These are phyloP conservation scores for Lasiosphaeris hirsuta DNA, from an alignment of 495 filamentous ascomycete genomes.

Conservation along the genomic window DNA sequence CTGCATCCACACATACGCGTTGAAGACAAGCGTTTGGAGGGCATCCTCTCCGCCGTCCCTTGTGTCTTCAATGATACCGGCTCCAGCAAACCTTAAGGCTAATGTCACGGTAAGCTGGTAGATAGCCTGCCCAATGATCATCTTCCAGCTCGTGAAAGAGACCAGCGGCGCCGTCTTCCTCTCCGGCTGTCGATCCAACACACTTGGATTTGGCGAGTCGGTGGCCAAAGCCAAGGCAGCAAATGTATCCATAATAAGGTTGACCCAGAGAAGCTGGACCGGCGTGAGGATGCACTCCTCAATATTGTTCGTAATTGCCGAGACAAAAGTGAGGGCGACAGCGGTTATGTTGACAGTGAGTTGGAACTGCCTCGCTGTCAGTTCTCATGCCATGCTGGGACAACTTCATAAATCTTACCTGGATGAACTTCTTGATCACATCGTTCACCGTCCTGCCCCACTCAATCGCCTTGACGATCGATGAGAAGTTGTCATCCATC, in stretches of 20 bases:
- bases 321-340: slow-evolving; percentile 78
- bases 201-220: slow-evolving; percentile 66
- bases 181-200: slow-evolving; percentile 73
- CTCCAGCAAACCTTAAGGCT: slow-evolving; percentile 71
- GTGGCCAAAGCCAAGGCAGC: slow-evolving; percentile 90
- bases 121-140: slow-evolving; percentile 83
- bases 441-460: slow-evolving; percentile 91
- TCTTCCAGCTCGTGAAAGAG: slow-evolving; percentile 85
- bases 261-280: slow-evolving; percentile 88
- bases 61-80: slow-evolving; percentile 56
- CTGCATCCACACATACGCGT: slow-evolving; percentile 93
- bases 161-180: slow-evolving; percentile 75
- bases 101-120: slow-evolving; percentile 80
- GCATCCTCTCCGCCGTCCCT: slow-evolving; percentile 31
- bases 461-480: slow-evolving; percentile 82
- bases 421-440: slow-evolving; percentile 85
- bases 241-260: slow-evolving; percentile 94
- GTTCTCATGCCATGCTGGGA: background rate
- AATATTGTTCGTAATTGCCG: slow-evolving; percentile 62
- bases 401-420: slow-evolving; percentile 38
- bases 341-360: slow-evolving; percentile 90
- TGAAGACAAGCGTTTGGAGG: slow-evolving; percentile 77
- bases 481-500: slow-evolving; percentile 91
- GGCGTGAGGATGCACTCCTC: slow-evolving; percentile 76
- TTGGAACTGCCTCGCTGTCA: slow-evolving; percentile 63